These are phyloP conservation scores for Saccharata proteae DNA, from an alignment of 2,329 filamentous ascomycete species.

Conservation along the genomic window DNA sequence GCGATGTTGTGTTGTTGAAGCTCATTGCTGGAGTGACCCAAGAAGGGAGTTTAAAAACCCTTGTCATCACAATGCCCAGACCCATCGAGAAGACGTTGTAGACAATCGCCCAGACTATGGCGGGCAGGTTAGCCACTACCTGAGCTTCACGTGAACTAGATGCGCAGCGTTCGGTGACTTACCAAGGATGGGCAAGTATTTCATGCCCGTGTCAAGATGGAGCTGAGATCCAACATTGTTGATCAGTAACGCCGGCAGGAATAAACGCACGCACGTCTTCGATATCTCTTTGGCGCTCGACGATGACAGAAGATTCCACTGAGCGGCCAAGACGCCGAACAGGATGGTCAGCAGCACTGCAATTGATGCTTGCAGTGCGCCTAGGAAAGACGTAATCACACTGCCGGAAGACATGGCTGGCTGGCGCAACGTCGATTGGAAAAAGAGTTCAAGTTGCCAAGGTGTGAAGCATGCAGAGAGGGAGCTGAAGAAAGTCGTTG, in stretches of 20 bases:
- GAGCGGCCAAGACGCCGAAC: conserved; percentile 39
- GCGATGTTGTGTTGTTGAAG: conserved; percentile 47
- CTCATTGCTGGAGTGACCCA: conserved; percentile 43
- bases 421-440: no score
- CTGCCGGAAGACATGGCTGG: conserved; percentile 5
- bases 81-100: conserved; percentile 39
- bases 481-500: no score
- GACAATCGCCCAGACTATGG: conserved; percentile 36
- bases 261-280: conserved; percentile 39
- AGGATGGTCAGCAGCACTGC: conserved; percentile 42
- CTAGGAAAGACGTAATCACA: conserved; percentile 34
- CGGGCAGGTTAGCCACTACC: conserved; percentile 8
- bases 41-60: conserved; percentile 35
- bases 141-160: not conserved
- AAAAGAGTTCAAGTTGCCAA: no score
- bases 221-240: conserved; percentile 42
- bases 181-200: conserved; percentile 39
- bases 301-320: conserved; percentile 37
- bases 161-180: conserved; percentile 10
- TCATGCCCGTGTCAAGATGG: conserved; percentile 31
- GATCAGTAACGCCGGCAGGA: conserved; percentile 42
- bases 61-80: conserved; percentile 32
- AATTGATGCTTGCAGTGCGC: conserved; percentile 42
- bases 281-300: conserved; percentile 40
- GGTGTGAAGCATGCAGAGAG: no score